Evolutionary conservation across 805 yeast genomes (phyloP).

Genomic region (Kuraishia molischiana): DNA sequence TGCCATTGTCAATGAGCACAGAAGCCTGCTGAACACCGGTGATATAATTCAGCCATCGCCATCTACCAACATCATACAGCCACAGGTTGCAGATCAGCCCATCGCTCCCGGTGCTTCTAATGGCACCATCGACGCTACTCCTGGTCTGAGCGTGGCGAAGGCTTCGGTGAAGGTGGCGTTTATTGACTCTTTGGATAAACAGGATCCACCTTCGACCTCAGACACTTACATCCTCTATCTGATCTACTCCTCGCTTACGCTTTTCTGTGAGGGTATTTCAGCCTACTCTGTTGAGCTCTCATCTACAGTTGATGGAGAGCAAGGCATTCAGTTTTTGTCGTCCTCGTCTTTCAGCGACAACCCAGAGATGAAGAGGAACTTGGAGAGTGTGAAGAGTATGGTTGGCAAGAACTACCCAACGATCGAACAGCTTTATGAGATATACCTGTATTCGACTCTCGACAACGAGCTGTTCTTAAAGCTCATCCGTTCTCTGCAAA

Average conservation of each 20-base stretch:
- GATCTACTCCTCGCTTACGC: slow-evolving; percentile 39
- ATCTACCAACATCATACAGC: slow-evolving; percentile 6
- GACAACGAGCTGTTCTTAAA: slow-evolving; percentile 64
- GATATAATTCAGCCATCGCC: slow-evolving; percentile 22
- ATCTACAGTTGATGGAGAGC: not conserved
- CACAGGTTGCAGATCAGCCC: slow-evolving; percentile 2
- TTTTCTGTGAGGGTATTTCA: slow-evolving; percentile 63
- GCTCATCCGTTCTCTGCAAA: slow-evolving; percentile 66
- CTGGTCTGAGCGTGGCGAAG: slow-evolving; percentile 28
- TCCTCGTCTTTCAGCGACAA: slow-evolving; percentile 8
- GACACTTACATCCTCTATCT: slow-evolving; percentile 52
- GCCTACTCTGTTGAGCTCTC: slow-evolving; percentile 36
- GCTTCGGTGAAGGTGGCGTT: slow-evolving; percentile 44
- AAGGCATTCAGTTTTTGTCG: slow-evolving; percentile 12
- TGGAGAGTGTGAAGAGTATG: slow-evolving; percentile 13
- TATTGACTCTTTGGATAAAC: slow-evolving; percentile 73
- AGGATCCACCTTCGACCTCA: slow-evolving; percentile 65
- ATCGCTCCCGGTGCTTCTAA: slow-evolving; percentile 2
- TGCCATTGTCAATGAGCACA: slow-evolving; percentile 23
- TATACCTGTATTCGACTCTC: slow-evolving; percentile 53
- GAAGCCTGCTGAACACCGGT: slow-evolving; percentile 22
- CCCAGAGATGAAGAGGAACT: slow-evolving; percentile 6
- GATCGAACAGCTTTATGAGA: slow-evolving; percentile 33
- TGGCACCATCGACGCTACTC: slow-evolving; percentile 5
- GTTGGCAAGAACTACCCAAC: slow-evolving; percentile 25